phyloP scores from a whole-genome alignment of 1,284 basidiomycete genomes.

The Coniferiporia sulphurascens region DNA sequence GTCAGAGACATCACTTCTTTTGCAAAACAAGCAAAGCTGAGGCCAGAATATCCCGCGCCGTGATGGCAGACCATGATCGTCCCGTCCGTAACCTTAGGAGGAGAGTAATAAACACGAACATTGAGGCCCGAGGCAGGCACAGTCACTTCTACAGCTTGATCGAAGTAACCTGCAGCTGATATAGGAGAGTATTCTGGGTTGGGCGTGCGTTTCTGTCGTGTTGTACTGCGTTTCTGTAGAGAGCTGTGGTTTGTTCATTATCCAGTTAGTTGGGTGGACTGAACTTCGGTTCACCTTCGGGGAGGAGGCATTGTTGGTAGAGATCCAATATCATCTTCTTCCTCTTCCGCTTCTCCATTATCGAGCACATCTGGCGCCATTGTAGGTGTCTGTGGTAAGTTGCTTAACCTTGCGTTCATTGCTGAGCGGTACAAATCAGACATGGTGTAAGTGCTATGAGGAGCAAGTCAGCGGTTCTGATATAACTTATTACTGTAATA shows the following conservation, averaged over 20 bases:
- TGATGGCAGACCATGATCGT: constrained; percentile 90
- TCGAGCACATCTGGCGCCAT: constrained; percentile 19
- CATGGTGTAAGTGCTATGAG: constrained; percentile 36
- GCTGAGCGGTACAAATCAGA: constrained; percentile 67
- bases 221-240: constrained; percentile 20
- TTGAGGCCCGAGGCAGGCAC: constrained; percentile 59
- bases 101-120: constrained; percentile 76
- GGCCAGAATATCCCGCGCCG: constrained; percentile 86
- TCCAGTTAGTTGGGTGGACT: not conserved
- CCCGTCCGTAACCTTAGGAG: constrained; percentile 37
- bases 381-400: constrained; percentile 51
- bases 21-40: constrained; percentile 88
- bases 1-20: constrained; percentile 63
- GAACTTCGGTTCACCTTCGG: constrained; percentile 18
- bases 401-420: constrained; percentile 61
- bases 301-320: constrained; percentile 45
- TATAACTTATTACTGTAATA: too few relatives aligned
- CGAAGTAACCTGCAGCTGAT: constrained; percentile 71
- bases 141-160: constrained; percentile 68
- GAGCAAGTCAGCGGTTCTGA: not conserved
- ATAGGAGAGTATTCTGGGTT: constrained; percentile 66
- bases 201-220: constrained; percentile 33
- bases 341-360: constrained; percentile 52
- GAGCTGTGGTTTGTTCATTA: constrained; percentile 2
- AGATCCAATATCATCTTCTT: constrained; percentile 59